Evolutionary conservation across 2,329 filamentous ascomycete genomes (phyloP).

Genomic region (Colletotrichum horii): DNA sequence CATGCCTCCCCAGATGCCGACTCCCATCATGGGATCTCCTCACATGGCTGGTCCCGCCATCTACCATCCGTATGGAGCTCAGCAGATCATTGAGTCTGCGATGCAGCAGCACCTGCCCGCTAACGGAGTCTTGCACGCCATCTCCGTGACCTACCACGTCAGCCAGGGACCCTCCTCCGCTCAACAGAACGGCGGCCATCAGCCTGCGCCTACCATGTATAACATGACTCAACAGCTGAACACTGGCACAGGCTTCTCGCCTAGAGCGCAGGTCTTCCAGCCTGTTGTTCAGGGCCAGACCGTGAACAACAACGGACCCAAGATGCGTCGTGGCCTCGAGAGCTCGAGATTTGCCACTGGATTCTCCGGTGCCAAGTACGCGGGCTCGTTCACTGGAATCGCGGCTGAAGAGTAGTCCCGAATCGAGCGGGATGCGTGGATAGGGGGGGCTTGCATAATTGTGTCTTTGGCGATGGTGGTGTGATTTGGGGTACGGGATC

Average conservation of each 20-base stretch:
- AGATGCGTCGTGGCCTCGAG: neutral
- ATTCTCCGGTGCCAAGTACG: neutral
- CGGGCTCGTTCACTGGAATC: constrained; percentile 5
- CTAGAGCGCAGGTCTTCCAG: neutral
- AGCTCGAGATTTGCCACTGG: constrained; percentile 11
- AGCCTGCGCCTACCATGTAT: neutral
- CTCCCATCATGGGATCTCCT: neutral
- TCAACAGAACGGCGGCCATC: neutral
- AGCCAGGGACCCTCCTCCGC: neutral
- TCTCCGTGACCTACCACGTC: constrained; percentile 15
- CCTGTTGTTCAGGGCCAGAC: neutral
- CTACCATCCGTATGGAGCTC: neutral
- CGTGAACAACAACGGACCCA: neutral
- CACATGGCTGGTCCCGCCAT: neutral
- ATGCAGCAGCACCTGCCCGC: neutral
- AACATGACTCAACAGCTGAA: neutral
- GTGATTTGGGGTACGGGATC: neutral
- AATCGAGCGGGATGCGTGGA: neutral
- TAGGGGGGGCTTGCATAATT: neutral
- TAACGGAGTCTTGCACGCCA: neutral
- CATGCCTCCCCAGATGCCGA: neutral
- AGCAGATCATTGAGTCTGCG: neutral
- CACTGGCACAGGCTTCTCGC: neutral
- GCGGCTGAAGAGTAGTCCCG: neutral
- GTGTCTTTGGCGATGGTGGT: neutral